Evolutionary conservation across 345 rosid species (phyloP), one percentile per base, ranked within the genome.

Genomic region (Clausena lansium): DNA sequence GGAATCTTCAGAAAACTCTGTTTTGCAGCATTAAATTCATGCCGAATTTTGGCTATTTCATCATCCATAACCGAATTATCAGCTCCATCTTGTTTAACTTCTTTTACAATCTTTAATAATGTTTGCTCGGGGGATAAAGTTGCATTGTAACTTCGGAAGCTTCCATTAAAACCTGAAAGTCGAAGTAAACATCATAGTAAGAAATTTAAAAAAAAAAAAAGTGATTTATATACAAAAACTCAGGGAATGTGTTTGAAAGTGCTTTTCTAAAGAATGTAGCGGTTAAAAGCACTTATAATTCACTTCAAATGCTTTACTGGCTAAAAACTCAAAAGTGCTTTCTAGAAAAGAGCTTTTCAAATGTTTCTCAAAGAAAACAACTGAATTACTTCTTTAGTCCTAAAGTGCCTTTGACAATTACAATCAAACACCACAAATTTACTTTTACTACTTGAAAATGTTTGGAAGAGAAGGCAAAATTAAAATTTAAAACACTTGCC

Each of bases 1-100:
- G 99, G 99, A 79, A 92, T 91, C 81, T 85, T 86, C 65, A 87
- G 81, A 87, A 95, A 95, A 73, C 90, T 87, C 83, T 73, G 88
- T 77, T 87, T 95, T 9, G 98, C 98, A 22, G 83, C 81, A 45
- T 90, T 86, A 30, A 92, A 95, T 65, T 92, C 91, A 17, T 33
- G 73, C 20, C 92, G 88, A 77, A 95, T 91, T 76, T 80, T 84
- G 32, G 80, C 74, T 80, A 93, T 81, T 63, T 89, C 97, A 67
- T 87, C 86, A 1, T 85, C 80, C 15, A 32, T 54, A 36, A 57
- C 73, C 2, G 35, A 80, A 70, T 76, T 73, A 28, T 75, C 85
- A 17, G 73, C 82, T 27, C 75, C 77, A 5, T 76, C 70, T 14
- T 6, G 47, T 67, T 71, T 78, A 39, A 64, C 83, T 71, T 86